Evolutionary conservation across 306 rosid species (phyloP).

Genomic region (Oxytropis ochrocephala): DNA sequence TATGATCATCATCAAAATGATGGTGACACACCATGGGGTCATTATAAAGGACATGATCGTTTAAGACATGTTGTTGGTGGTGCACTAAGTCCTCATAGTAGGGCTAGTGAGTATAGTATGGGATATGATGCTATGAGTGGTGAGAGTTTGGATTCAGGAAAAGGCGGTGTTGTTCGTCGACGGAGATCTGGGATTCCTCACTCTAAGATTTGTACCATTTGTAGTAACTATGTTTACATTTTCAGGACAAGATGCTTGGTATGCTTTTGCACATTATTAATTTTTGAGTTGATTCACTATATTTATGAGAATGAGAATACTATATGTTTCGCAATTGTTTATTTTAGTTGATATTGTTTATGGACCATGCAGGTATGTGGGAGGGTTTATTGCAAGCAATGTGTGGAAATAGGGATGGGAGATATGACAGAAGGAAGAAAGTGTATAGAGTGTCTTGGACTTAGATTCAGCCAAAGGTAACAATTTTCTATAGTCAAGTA

Average conservation of each 20-base stretch:
- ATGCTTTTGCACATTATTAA: conserved; percentile 4
- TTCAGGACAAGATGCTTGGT: conserved; percentile 83
- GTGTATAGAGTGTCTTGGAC: conserved; percentile 74
- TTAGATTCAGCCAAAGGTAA: conserved; percentile 83
- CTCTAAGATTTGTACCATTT: conserved; percentile 70
- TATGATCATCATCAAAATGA: not conserved
- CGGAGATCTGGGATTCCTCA: conserved; percentile 79
- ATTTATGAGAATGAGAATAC: not conserved
- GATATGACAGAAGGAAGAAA: conserved; percentile 89
- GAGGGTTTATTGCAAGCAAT: conserved; percentile 75
- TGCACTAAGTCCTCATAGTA: not conserved
- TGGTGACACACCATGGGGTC: not conserved
- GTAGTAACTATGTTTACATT: conserved; percentile 49
- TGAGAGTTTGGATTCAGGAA: conserved; percentile 34
- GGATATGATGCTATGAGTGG: conserved; percentile 38
- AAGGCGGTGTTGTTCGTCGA: conserved; percentile 17
- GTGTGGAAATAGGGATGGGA: conserved; percentile 76
- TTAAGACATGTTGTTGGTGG: not conserved
- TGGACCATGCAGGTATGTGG: conserved; percentile 70
- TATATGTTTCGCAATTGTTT: not conserved
- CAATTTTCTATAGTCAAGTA: not conserved
- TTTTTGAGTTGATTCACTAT: not conserved
- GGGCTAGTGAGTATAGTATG: not conserved
- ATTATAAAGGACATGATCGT: too few species aligned
- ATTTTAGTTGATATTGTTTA: not conserved